Conservation (phyloP, 495 filamentous ascomycete genomes). For the Choiromyces venosus region DNA sequence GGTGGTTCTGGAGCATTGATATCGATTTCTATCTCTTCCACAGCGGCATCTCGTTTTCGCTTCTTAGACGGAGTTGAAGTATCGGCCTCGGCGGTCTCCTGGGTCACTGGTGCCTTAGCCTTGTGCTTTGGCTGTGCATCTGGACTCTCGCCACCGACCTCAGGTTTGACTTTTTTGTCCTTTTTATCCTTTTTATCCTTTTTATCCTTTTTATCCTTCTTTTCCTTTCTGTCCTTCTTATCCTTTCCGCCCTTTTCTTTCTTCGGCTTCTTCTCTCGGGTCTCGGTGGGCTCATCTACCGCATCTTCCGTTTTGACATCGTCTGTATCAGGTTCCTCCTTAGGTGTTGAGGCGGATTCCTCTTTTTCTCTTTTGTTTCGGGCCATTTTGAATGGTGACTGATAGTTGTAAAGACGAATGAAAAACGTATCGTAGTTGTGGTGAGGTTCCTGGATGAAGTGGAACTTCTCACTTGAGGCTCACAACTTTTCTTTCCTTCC, state of each 20-base stretch:
- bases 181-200: conserved; percentile 19
- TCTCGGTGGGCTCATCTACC: conserved; percentile 7
- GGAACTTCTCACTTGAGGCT: conserved; percentile 5
- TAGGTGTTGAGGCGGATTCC: neutral
- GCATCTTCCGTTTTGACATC: conserved; percentile 4
- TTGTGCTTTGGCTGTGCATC: neutral
- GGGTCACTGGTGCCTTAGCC: conserved; percentile 5
- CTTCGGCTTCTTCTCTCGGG: conserved; percentile 14
- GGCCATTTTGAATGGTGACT: conserved; percentile 9
- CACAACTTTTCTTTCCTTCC: conserved; percentile 10
- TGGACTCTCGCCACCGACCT: conserved; percentile 7
- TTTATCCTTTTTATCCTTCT: neutral
- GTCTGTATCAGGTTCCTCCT: conserved; percentile 4
- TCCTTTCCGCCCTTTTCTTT: conserved; percentile 12
- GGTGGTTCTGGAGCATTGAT: conserved; percentile 78
- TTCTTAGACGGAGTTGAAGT: conserved; percentile 55
- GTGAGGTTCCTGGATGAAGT: neutral
- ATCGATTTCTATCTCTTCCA: conserved; percentile 79
- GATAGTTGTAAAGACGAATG: conserved; percentile 2
- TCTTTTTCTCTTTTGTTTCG: conserved; percentile 16
- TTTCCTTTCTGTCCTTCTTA: conserved; percentile 9
- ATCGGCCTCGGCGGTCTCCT: conserved; percentile 7
- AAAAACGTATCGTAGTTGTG: neutral
- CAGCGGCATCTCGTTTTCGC: conserved; percentile 54
- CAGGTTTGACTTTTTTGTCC: conserved; percentile 10